Conservation (phyloP, 371 early-diverging fungal species). For the Mucor mucedo region DNA sequence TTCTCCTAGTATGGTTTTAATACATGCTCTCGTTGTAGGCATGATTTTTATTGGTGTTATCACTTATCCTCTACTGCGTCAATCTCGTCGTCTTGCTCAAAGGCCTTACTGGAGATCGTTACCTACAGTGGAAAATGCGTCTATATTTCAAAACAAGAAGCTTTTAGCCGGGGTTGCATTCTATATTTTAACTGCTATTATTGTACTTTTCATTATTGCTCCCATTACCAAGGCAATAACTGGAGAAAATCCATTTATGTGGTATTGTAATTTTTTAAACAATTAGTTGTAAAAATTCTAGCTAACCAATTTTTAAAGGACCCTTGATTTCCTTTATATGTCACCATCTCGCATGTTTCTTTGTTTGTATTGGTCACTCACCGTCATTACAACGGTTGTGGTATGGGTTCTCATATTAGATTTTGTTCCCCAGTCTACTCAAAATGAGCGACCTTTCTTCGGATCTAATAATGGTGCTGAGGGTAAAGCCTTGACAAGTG, state of each 20-base stretch:
- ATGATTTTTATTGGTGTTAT: constrained; percentile 71
- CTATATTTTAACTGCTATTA: constrained; percentile 40
- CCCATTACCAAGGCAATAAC: constrained; percentile 54
- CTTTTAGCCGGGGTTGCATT: constrained; percentile 41
- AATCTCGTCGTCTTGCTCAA: constrained; percentile 55
- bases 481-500: constrained; percentile 48
- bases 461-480: constrained; percentile 16
- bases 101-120: constrained; percentile 48
- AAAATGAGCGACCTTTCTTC: constrained; percentile 26
- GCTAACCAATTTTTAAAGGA: constrained; percentile 40
- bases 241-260: constrained; percentile 62
- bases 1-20: constrained; percentile 38
- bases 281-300: neutral
- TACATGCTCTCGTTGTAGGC: constrained; percentile 67
- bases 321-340: constrained; percentile 55
- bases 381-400: constrained; percentile 59
- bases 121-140: neutral
- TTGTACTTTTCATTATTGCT: constrained; percentile 50
- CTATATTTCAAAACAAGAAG: constrained; percentile 26
- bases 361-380: constrained; percentile 63
- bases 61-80: constrained; percentile 58
- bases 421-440: constrained; percentile 36
- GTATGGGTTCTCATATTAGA: constrained; percentile 60
- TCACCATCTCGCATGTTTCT: constrained; percentile 53
- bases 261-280: constrained; percentile 38